Evolutionary conservation across 2,329 filamentous ascomycete genomes (phyloP).

Genomic region (Fusarium setosum): DNA sequence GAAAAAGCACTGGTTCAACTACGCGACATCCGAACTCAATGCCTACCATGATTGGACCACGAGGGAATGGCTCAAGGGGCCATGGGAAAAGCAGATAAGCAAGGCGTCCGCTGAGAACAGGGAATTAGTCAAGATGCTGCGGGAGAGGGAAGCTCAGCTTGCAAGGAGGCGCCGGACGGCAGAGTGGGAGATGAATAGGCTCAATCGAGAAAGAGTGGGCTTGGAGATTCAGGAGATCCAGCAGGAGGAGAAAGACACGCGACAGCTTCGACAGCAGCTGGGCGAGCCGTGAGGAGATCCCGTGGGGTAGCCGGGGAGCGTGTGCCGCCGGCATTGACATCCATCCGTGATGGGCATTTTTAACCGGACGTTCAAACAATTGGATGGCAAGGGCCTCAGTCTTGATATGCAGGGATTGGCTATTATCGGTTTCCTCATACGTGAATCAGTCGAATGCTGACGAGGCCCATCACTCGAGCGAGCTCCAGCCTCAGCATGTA

Average conservation of each 20-base stretch:
- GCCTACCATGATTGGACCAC: background rate
- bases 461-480: background rate
- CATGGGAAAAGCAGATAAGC: too few relatives aligned
- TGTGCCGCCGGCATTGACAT: too few relatives aligned
- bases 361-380: too few relatives aligned
- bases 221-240: background rate
- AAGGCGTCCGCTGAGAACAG: too few relatives aligned
- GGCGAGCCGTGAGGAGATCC: background rate
- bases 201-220: background rate
- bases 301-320: background rate
- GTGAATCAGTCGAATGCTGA: background rate
- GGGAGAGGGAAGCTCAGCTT: background rate
- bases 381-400: background rate
- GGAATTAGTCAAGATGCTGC: too few relatives aligned
- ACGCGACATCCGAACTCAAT: background rate
- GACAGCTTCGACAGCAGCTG: background rate
- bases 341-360: too few relatives aligned
- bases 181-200: background rate
- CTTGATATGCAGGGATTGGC: background rate
- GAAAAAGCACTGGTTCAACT: background rate
- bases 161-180: fast-evolving
- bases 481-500: background rate
- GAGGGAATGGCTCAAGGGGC: conserved; percentile 6
- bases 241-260: background rate
- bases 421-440: background rate